Base-by-base conservation (phyloP, 768 basidiomycete species). In the Russula sp. region DNA sequence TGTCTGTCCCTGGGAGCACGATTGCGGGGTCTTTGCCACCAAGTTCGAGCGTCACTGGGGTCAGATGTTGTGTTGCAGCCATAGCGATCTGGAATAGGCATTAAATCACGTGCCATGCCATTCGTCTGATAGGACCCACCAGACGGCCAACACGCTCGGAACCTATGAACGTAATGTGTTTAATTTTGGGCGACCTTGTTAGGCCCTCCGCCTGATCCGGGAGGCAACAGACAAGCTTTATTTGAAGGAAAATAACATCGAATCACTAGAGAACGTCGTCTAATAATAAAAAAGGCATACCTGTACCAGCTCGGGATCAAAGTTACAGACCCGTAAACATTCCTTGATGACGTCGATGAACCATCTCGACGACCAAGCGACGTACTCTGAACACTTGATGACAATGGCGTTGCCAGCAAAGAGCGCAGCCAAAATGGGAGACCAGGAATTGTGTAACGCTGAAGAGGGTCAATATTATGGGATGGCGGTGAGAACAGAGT, bases 11-110 rank as follows among this genome's bases (percentile, higher is more conserved):
- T 7, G 92, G 92, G 32, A 98, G 82, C 63, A 99, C 84, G 70
- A 99, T 83, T 1, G 90, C 89, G 1, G 95, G 93, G 72, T 99
- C 96, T 74, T 98, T 96, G 38, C 94, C 92, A 36, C 96, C 96
- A 1, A 99, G 83, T 75, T 98, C 96, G 26, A 99, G 83, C 0
- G 91, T 92, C 0, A 97, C 90, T 0, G 96, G 96, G 0, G 90
- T 95, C 50, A 97, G 81, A 71, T 94, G 82, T 66, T 88, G 84
- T 0, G 93, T 89, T 18, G 94, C 96, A 56, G 89, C 92, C 22
- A 79, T 69, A 0, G 94, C 93, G 65, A 98, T 84, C 86, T 93
- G 72, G 28, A 59, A 34, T 46, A 22, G 55, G 20, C 32, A 62
- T 24, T 51, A 6, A 26, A 44, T n/a, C 5, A 26, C 20, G 9